Base-by-base conservation (phyloP, 768 basidiomycete species). In the Agaricus blazei region DNA sequence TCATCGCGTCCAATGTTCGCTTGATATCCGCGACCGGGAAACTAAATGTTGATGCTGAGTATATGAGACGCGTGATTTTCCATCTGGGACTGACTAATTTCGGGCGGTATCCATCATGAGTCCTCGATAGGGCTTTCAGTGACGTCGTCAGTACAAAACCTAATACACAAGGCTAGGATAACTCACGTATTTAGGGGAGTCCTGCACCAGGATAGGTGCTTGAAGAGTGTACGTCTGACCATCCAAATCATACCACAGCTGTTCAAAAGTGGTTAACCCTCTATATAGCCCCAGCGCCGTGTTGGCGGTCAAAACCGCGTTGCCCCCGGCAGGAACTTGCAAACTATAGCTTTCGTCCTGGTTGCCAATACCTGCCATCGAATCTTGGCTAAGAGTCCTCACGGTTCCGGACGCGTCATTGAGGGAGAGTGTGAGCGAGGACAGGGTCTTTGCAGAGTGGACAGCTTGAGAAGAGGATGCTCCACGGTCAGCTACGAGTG, bases 101-200 rank as follows among this genome's bases (percentile, higher is more conserved):
- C 90, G 74, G 1, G 89, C 75, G 0, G 90, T 93, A 65, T 93
- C 91, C 11, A 93, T 76, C 81, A 92, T 81, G 53, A 91, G 76
- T 8, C 87, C 89, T 23, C 91, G 81, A 64, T 85, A 88, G 0
- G 85, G 84, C 85, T 87, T 59, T 5, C 34, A 26, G 31, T 24
- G 14, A 23, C 40, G 36, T 44, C 19, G 44, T 52, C 19, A 50
- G 8, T 26, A 19, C 27, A 31, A n/a, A 12, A 51, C 0, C 3
- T 14, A 34, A 1, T 19, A 55, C 46, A 23, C 3, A 3, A 28
- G 29, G 27, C 19, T 15, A 36, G 43, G 6, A 43, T 24, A 42
- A 75, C 82, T 51, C 64, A 85, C 85, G 72, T 80, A 90, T 9
- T 81, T 81, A 19, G 88, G 87, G 3, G 72, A 88, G 43, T 77